Base-by-base conservation (phyloP, 305 asterid species). In the Rubia balearica region DNA sequence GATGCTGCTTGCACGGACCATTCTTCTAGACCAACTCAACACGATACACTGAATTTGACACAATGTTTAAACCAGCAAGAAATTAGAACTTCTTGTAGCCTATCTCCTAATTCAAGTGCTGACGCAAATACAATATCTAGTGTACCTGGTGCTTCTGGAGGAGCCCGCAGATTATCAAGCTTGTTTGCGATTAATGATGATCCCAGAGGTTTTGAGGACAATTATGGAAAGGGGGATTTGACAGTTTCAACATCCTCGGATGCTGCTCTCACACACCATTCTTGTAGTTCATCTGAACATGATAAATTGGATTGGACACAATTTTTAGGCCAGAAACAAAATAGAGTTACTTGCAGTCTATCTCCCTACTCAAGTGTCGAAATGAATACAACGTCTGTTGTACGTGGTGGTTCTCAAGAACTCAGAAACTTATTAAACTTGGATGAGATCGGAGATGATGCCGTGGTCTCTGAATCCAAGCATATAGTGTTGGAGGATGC, bases 401-500 rank as follows among this genome's bases (percentile, higher is more conserved):
- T 59, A 9, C 41, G 9, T 69, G 42, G 68, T 63, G 62, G 48
- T 61, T 59, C 76, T 57, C 36, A 49, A 63, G 68, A 41, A 53
- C 6, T 62, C 38, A 51, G 43, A 74, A 49, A 43, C 19, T 68
- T 82, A 69, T 64, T 75, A 68, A 75, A 69, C 24, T 61, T 61
- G 7, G 74, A 76, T 46, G 74, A 65, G 70, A 53, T 51, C 7
- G 68, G 33, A 55, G 67, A 72, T 57, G 65, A 40, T 53, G 77
- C 21, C 68, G 22, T 70, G 17, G 67, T 68, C 67, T 49, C 71
- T 56, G 66, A 61, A 68, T 75, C 73, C 33, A 75, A 78, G 53
- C 70, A 72, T 45, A 73, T 61, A 72, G 71, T 10, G 62, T 51
- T 27, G 69, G 72, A 69, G 73, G 79, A 72, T 57, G 46, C 67